Percentiles rank a stretch among this genome's conserved stretches.
Evolutionary conservation across 78 protist species (phyloP).

Genomic region (Acrasis kona): DNA sequence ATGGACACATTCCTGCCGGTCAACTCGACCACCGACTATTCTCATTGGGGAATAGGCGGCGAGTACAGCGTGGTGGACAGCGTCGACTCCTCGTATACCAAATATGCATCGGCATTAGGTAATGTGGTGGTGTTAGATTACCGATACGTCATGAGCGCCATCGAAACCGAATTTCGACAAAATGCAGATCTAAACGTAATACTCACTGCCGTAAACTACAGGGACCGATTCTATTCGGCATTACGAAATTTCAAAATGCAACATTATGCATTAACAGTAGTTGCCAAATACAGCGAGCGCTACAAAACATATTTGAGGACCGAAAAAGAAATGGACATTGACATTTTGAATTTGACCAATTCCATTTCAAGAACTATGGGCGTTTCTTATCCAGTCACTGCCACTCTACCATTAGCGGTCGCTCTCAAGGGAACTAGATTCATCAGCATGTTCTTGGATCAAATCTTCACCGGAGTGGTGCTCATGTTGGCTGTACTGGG

Average conservation of each 20-base stretch:
- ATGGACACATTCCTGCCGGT: neutral
- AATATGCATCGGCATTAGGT: constrained; percentile 57
- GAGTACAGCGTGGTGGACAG: constrained; percentile 29
- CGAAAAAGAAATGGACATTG: constrained; percentile 10
- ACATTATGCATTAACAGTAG: constrained; percentile 26
- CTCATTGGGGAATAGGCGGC: neutral
- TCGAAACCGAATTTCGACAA: neutral
- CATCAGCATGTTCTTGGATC: constrained; percentile 43
- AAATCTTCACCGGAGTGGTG: constrained; percentile 15
- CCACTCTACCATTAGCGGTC: constrained; percentile 29
- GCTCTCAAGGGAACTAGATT: constrained; percentile 25
- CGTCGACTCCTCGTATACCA: constrained; percentile 46
- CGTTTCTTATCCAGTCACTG: constrained; percentile 8
- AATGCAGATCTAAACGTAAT: neutral
- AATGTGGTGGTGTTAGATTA: constrained; percentile 54
- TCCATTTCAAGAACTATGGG: constrained; percentile 20
- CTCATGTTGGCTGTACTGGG: constrained; percentile 46
- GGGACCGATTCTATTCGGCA: neutral
- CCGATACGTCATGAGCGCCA: neutral
- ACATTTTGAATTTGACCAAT: constrained; percentile 35
- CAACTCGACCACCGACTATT: neutral
- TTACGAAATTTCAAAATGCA: neutral
- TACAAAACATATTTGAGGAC: constrained; percentile 24
- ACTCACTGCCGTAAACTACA: neutral
- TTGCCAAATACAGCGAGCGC: constrained; percentile 27